Conservation (phyloP, 768 basidiomycete genomes). For the Tephrocybe sp. region DNA sequence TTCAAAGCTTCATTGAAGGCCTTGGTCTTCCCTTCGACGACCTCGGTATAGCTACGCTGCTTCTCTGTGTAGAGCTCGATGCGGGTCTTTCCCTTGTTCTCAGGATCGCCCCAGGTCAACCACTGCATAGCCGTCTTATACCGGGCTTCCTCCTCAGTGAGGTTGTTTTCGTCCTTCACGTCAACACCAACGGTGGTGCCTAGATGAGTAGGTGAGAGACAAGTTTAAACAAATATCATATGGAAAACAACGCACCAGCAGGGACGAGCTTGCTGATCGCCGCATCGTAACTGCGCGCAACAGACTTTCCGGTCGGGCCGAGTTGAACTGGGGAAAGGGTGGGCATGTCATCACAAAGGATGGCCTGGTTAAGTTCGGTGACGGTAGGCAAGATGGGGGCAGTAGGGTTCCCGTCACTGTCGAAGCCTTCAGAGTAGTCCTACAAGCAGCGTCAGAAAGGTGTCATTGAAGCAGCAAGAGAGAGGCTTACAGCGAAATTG, state of each 20-base stretch:
- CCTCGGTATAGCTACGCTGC: neutral
- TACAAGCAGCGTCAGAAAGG: neutral
- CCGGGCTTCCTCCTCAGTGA: neutral
- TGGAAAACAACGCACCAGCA: neutral
- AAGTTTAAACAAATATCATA: neutral
- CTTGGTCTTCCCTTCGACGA: constrained; percentile 1
- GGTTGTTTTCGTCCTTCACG: neutral
- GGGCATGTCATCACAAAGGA: constrained; percentile 7
- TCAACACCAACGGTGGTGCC: constrained; percentile 8
- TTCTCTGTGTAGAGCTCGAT: constrained; percentile 6
- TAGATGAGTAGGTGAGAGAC: neutral
- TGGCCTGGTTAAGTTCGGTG: constrained; percentile 1
- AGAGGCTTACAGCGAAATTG: neutral
- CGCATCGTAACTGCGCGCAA: constrained; percentile 8
- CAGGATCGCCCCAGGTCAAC: neutral
- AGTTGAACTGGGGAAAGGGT: constrained; percentile 1
- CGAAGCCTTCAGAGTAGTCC: constrained; percentile 4
- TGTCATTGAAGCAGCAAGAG: no score
- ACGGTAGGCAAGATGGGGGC: constrained; percentile 1
- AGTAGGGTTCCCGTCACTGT: neutral
- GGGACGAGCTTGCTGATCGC: constrained; percentile 7
- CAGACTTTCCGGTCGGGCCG: constrained; percentile 3
- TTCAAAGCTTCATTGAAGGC: constrained; percentile 5
- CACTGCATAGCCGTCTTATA: constrained; percentile 6
- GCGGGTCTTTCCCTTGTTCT: neutral